Evolutionary conservation across 768 basidiomycete species (phyloP), one percentile per base, ranked within the genome.

Genomic region (Sporobolomyces pararoseus): DNA sequence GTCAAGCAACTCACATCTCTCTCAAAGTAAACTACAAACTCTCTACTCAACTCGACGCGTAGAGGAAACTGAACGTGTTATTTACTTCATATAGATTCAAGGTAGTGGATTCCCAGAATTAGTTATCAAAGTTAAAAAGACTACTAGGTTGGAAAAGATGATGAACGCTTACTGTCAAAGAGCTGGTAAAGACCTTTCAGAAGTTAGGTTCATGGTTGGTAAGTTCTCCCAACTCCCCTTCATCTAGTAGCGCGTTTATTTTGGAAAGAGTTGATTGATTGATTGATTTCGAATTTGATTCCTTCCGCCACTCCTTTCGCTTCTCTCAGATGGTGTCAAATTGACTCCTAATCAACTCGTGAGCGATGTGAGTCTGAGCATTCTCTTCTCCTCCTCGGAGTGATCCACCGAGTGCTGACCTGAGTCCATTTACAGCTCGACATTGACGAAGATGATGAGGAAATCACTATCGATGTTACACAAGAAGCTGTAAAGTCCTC

Each of bases 121-220:
- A 9, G 63, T 74, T 37, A 74, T 74, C 70, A 71, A 71, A 66
- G 73, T 74, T 54, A 74, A 74, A 64, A 60, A 35, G 73, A 74
- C 73, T 23, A 74, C 73, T 50, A 61, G 68, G 63, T 64, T 74
- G 14, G 32, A 31, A 37, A 74, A 74, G 63, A 74, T 74, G 73
- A 74, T 74, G 73, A 32, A n/a, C 23, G 73, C 73, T 9, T 74
- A 74, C 70, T 74, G 73, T 57, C 63, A 74, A 29, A 63, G 73
- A 5, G 73, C 73, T 0, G 73, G 73, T 16, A 74, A 74, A 61
- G 16, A 37, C 12, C 9, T 68, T 13, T 54, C 13, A 16, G 73
- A 74, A 51, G 66, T 74, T 21, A 52, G 73, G 34, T 74, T 74
- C 70, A 71, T 69, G 63, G 64, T 59, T 42, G 73, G 73, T 66